Evolutionary conservation across 2,329 filamentous ascomycete species (phyloP), one percentile per base, ranked within the genome.

Genomic region (Xylaria sp.): DNA sequence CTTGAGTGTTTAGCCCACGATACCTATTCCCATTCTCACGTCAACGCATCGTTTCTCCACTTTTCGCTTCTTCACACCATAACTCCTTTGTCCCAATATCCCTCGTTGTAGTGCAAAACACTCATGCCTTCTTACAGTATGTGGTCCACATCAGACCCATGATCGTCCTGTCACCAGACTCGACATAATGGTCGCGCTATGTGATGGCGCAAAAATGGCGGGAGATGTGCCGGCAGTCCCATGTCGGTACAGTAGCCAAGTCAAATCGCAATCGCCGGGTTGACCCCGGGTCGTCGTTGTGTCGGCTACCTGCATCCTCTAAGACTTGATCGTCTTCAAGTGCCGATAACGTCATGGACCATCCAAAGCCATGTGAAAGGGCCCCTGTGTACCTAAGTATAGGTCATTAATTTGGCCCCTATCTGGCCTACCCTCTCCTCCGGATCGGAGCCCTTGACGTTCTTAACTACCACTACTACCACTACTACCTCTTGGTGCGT

Each of bases 151-250:
- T 65, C 46, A 33, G 48, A 62, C 69, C 59, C 68, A 62, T 71
- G 68, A 68, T 68, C 55, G 39, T 31, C 49, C 43, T 46, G 59
- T 71, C 69, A 71, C 60, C 69, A 49, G 69, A 71, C 66, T 62
- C 20, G n/a, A 48, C 31, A 23, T n/a, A 54, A 39, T 64, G 28
- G 56, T 55, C 9, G 56, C 56, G 46, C 23, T 60, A 20, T 54
- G n/a, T 15, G 36, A 61, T 60, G 9, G 43, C 20, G 58, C 33
- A 25, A 39, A 46, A 46, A 63, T 64, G 63, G 60, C 61, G 58
- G 49, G 57, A 60, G 46, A 68, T 61, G 58, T 64, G 43, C 66
- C 60, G 63, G 64, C 46, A 55, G 51, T 58, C 59, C 63, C 39
- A 66, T 68, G 66, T 65, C 62, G 66, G 66, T 46, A 69, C 62